Percentiles rank a stretch among this genome's conserved stretches.
Conservation (phyloP, 2,329 filamentous ascomycete species). For the Botrytis cinerea region DNA sequence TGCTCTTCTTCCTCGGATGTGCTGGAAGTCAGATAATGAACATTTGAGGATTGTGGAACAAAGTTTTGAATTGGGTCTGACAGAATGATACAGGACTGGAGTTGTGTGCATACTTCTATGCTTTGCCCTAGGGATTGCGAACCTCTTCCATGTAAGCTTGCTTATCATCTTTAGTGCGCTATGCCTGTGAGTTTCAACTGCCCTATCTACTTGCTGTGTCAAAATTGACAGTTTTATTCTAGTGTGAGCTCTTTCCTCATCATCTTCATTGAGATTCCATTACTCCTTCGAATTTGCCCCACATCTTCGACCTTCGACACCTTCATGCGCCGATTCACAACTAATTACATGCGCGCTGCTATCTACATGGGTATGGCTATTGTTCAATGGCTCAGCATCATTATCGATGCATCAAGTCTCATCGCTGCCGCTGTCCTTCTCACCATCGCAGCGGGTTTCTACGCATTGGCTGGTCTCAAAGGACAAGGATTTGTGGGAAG, state of each 20-base stretch:
- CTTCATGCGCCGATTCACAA: slow-evolving; percentile 88
- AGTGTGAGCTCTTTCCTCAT: slow-evolving; percentile 73
- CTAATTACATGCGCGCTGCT: slow-evolving; percentile 93
- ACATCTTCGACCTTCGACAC: slow-evolving; percentile 87
- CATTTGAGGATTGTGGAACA: background rate
- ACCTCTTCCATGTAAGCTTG: slow-evolving; percentile 59
- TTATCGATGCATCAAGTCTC: slow-evolving; percentile 65
- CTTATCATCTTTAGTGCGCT: slow-evolving; percentile 50
- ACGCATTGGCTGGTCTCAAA: slow-evolving; percentile 75
- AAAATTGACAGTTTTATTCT: slow-evolving; percentile 26
- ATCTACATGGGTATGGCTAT: slow-evolving; percentile 81
- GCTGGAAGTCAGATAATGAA: background rate
- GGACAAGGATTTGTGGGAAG: slow-evolving; percentile 86
- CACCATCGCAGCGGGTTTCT: slow-evolving; percentile 75
- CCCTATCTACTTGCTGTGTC: background rate
- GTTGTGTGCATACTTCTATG: slow-evolving; percentile 71
- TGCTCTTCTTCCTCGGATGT: background rate
- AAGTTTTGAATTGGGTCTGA: slow-evolving; percentile 28
- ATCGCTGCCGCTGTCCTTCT: slow-evolving; percentile 86
- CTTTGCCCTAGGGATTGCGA: slow-evolving; percentile 68
- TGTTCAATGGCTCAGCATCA: slow-evolving; percentile 81
- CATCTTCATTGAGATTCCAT: slow-evolving; percentile 85
- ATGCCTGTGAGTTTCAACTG: slow-evolving; percentile 52
- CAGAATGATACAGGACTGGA: slow-evolving; percentile 56
- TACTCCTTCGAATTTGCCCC: slow-evolving; percentile 95